Evolutionary conservation across 768 basidiomycete species (phyloP).

Genomic region (Clavaria fumosa): DNA sequence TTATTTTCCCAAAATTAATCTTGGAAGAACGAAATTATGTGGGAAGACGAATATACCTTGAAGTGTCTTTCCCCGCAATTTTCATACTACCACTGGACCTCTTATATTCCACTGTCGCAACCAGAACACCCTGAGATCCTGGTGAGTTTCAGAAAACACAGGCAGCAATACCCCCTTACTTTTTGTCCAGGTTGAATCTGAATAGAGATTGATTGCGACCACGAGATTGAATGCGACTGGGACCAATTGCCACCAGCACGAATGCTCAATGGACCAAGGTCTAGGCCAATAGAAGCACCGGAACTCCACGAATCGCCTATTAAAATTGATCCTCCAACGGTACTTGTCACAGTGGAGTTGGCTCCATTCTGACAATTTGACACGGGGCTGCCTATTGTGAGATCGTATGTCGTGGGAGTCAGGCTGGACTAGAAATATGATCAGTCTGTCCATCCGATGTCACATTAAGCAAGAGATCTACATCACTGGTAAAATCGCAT

Average conservation of each 20-base stretch:
- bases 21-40: background rate
- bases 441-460: too few species aligned
- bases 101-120: background rate
- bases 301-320: background rate
- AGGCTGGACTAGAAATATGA: too few species aligned
- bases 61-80: too few species aligned
- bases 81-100: background rate
- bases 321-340: background rate
- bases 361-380: background rate
- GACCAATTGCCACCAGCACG: background rate
- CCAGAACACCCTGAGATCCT: background rate
- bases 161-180: background rate
- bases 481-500: too few species aligned
- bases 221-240: background rate
- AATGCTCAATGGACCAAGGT: background rate
- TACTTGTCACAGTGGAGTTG: background rate
- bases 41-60: background rate
- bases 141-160: background rate
- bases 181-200: conserved; percentile 1
- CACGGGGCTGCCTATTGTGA: conserved; percentile 2
- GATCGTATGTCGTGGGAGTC: too few species aligned
- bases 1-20: background rate
- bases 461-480: too few species aligned
- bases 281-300: background rate
- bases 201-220: background rate